Base-by-base conservation (phyloP, 2,329 filamentous ascomycete species). In the Dactylellina drechsleri region DNA sequence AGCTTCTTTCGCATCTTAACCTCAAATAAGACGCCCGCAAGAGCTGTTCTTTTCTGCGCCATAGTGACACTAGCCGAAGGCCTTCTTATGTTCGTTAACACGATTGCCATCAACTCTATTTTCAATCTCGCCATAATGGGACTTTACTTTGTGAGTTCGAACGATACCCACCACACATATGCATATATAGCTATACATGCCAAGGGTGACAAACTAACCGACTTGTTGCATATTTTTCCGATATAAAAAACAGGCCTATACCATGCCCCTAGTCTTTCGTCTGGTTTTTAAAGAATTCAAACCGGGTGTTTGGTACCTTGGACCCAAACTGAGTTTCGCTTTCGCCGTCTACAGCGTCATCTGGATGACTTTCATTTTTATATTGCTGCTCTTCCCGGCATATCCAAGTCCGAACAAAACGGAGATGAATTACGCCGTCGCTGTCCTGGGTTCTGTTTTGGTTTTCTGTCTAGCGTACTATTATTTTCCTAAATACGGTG, bases 101-200 rank as follows among this genome's bases (percentile, higher is more conserved):
- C 79, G 23, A 80, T 81, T 60, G 76, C 80, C 64, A 79, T 81
- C 54, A 77, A 82, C 77, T 79, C 79, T 16, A 78, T 80, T 59
- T 80, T 81, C 78, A 79, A 82, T 76, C 70, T 81, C 16, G 79
- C 80, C 2, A 81, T 81, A 49, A 81, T 80, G 79, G 80, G 80
- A 15, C 78, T 81, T 28, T 81, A 81, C 70, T 80, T 81, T 52
- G 66, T 70, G 56, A 31, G 66, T 62, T 36, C 20, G 5, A 4
- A 36, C 6, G 18, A 54, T 36, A 47, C 18, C 23, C 23, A 23
- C 43, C n/a, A 64, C 23, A 23, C 4, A 23, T 23, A 23, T 23
- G 23, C 23, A 4, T 4, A 23, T 23, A 23, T 23, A 23, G 13
- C 15, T 54, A 36, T 31, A 36, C 52, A 28, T 20, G 16, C 10